Conservation (phyloP, 305 asterid species). For the Striga hermonthica region DNA sequence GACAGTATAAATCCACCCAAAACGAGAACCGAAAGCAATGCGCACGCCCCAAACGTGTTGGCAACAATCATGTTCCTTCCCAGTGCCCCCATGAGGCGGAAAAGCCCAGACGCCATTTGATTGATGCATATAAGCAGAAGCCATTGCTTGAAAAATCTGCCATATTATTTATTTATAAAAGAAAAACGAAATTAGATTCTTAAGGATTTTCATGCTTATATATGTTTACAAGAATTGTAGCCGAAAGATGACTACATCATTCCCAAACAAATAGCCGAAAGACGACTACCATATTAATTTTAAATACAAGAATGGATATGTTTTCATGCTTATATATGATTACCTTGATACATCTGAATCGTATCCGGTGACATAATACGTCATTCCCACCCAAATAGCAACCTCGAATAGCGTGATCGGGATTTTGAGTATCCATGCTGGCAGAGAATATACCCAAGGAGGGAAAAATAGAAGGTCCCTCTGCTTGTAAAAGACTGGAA, state of each 20-base stretch:
- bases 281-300: too few relatives aligned
- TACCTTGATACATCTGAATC: conserved; percentile 66
- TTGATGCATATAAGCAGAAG: conserved; percentile 55
- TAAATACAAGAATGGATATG: too few relatives aligned
- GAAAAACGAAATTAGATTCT: background rate
- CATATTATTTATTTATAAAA: too few relatives aligned
- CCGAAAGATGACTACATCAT: conserved; percentile 5
- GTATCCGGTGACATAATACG: conserved; percentile 68
- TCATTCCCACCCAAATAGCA: conserved; percentile 52
- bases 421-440: conserved; percentile 76
- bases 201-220: conserved; percentile 7
- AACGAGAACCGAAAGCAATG: conserved; percentile 61
- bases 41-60: conserved; percentile 83
- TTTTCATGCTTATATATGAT: too few relatives aligned
- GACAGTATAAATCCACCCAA: conserved; percentile 91
- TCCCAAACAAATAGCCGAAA: too few relatives aligned
- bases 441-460: conserved; percentile 80
- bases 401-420: conserved; percentile 65
- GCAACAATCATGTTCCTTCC: conserved; percentile 88
- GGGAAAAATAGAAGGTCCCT: conserved; percentile 81
- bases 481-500: conserved; percentile 82
- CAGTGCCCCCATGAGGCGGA: conserved; percentile 72
- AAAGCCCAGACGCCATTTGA: conserved; percentile 82
- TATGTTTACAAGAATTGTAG: background rate
- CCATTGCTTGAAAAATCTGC: conserved; percentile 72